Evolutionary conservation across 2,329 filamentous ascomycete species (phyloP), one percentile per base, ranked within the genome.

Genomic region (Aspergillus phoenicis): DNA sequence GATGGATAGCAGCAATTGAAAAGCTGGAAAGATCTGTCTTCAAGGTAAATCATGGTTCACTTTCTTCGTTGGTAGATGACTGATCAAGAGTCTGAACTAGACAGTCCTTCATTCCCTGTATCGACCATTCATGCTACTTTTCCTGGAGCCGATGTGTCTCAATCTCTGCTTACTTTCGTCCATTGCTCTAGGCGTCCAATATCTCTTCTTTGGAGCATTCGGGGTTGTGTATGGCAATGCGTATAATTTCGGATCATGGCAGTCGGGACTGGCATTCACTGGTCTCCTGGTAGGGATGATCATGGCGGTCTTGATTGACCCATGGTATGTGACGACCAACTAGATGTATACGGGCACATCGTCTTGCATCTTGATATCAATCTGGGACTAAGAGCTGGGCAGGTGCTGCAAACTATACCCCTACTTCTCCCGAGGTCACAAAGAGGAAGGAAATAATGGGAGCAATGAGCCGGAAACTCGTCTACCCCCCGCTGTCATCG

Each of bases 191-290:
- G 92, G 91, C 1, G 88, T 95, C 39, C 79, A 96, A 3, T 96
- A 96, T 72, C 84, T 96, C 49, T 96, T 94, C 80, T 95, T 96
- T 74, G 91, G 91, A 24, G 91, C 91, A 0, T 95, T 96, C 68
- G 84, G 87, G 1, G 79, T 95, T 33, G 87, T 96, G 10, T 96
- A 96, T 71, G 75, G 82, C 38, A 84, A 82, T 45, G 87, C 88
- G 56, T 88, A 95, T 72, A 86, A 84, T 24, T 94, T 96, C 79
- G 87, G 86, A 58, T 79, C 91, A 13, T 93, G 89, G 81, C 89
- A 95, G 75, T 81, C 85, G 15, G 92, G 91, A 17, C 78, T 94
- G 60, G 83, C 87, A 3, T 96, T 96, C 73, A 69, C 93, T 45
- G 78, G 78, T 0, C 66, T 80, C 15, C 59, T 76, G 3, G 69